phyloP scores from a whole-genome alignment of 345 rosid genomes.

The Anacardium occidentale region DNA sequence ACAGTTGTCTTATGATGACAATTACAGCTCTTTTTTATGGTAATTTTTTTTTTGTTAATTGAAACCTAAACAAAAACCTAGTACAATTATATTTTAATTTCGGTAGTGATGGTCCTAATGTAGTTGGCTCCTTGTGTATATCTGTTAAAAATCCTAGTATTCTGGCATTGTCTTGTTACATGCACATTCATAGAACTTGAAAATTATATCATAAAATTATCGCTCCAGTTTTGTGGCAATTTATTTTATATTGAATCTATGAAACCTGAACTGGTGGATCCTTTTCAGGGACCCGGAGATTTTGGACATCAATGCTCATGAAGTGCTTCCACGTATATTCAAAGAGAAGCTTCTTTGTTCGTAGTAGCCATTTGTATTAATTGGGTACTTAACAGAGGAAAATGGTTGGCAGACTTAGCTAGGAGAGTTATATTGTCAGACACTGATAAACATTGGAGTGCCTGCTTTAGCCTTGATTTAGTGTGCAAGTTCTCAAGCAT shows the following conservation, averaged over 20 bases:
- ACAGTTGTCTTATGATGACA: background rate
- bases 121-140: constrained; percentile 1
- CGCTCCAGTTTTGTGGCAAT: background rate
- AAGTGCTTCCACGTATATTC: constrained; percentile 83
- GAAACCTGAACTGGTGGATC: background rate
- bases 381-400: constrained; percentile 4
- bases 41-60: background rate
- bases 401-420: constrained; percentile 3
- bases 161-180: background rate
- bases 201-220: background rate
- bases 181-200: background rate
- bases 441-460: background rate
- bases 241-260: background rate
- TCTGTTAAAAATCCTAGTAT: background rate
- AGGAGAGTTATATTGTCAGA: constrained; percentile 3
- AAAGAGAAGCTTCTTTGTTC: constrained; percentile 46
- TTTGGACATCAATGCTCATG: constrained; percentile 71
- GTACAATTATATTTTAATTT: no score
- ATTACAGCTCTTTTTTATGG: background rate
- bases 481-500: constrained; percentile 15
- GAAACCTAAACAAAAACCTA: background rate
- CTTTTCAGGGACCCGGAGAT: constrained; percentile 76
- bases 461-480: constrained; percentile 13
- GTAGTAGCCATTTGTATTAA: constrained; percentile 21
- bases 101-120: background rate